Percentiles rank a stretch among this genome's conserved stretches.
Evolutionary conservation across 164 flowering plant species (phyloP).

Genomic region (Sextonia rubra): DNA sequence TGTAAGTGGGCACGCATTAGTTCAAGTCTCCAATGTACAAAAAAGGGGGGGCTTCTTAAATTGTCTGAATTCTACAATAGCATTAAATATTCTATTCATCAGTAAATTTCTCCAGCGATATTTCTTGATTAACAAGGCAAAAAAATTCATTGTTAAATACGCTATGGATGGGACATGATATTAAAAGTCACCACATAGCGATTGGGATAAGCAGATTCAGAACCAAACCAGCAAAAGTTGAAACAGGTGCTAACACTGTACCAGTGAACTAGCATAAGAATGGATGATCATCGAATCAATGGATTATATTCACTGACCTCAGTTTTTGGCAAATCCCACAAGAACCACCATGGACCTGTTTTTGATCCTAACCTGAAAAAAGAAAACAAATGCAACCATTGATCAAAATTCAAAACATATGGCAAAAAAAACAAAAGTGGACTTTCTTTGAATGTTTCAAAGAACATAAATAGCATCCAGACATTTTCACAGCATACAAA

Average conservation of each 20-base stretch:
- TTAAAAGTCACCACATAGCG: background rate
- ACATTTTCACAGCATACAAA: no score
- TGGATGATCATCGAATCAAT: background rate
- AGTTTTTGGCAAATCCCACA: conserved; percentile 1
- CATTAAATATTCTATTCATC: no score
- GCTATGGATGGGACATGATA: background rate
- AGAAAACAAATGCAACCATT: background rate
- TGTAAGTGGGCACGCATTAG: background rate
- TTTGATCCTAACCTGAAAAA: conserved; percentile 5
- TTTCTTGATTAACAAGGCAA: background rate
- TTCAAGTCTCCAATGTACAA: no score
- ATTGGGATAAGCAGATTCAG: background rate
- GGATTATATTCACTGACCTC: background rate
- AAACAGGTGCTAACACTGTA: background rate
- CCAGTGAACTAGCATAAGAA: background rate
- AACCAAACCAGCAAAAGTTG: background rate
- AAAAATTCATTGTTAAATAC: no score
- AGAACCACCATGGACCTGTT: conserved; percentile 5
- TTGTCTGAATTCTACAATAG: background rate
- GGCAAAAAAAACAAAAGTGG: background rate
- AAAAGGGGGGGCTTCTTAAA: no score
- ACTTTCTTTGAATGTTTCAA: no score
- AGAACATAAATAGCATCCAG: no score
- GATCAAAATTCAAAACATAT: no score
- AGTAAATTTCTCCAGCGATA: background rate